These are phyloP conservation scores for Kwoniella sp. DNA, from an alignment of 768 basidiomycete genomes.

Conservation along the genomic window DNA sequence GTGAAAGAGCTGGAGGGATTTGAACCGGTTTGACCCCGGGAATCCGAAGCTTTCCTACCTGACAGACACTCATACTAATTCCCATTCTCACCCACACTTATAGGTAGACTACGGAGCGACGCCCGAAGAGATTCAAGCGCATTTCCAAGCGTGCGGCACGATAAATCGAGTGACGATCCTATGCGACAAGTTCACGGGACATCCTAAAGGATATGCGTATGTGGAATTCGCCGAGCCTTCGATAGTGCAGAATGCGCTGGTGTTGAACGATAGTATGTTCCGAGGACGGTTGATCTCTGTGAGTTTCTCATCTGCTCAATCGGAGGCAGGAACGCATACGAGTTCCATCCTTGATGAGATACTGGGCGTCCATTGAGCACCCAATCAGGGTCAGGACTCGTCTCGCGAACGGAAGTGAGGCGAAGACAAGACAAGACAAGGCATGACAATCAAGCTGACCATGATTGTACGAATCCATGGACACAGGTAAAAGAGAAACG, in stretches of 20 bases:
- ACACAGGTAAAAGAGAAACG: conserved; percentile 87
- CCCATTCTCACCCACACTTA: background rate
- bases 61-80: too few species aligned
- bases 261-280: conserved; percentile 96
- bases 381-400: too few species aligned
- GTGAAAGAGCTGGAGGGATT: too few species aligned
- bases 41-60: background rate
- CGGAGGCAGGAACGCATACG: too few species aligned
- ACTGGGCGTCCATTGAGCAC: too few species aligned
- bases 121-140: conserved; percentile 95
- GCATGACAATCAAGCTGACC: too few species aligned
- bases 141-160: conserved; percentile 95
- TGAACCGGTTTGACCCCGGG: background rate
- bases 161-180: conserved; percentile 99
- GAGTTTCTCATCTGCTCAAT: too few species aligned
- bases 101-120: conserved; percentile 97
- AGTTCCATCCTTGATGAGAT: too few species aligned
- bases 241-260: conserved; percentile 83
- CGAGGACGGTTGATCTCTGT: conserved; percentile 91
- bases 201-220: conserved; percentile 99
- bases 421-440: too few species aligned
- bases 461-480: background rate
- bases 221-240: conserved; percentile 96
- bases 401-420: too few species aligned
- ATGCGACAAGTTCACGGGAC: conserved; percentile 99